Evolutionary conservation across 2,329 filamentous ascomycete genomes (phyloP), one percentile per base, ranked within the genome.

Genomic region (Cladosporium sp.): DNA sequence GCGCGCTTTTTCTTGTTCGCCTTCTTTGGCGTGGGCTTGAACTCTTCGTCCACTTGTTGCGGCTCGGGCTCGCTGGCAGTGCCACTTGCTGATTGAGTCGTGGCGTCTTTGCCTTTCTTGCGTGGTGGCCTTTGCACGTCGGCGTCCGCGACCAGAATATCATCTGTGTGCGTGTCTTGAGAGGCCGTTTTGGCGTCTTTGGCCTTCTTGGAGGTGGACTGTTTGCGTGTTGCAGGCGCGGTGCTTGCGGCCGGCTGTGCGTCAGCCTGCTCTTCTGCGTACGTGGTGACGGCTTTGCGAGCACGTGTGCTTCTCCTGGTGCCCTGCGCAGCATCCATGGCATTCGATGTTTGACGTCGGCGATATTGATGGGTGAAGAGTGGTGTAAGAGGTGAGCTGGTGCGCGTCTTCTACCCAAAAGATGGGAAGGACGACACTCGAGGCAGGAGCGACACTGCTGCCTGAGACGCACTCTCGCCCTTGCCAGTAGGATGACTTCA

Each of bases 201-300:
- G 4, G 49, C 7, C 12, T 48, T 10, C 34, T 45, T 58, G 9
- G 48, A 1, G 15, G 56, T 19, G 17, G 51, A n/a, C 20, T 59
- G 56, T 37, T 57, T 62, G 36, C 55, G 8, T 19, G 61, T 62
- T 1, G 45, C 22, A 22, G 54, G 25, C 6, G 45, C 37, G 3
- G 36, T 12, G 6, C 34, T 20, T 4, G 3, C 19, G 20, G 24
- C 49, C 13, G 28, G 51, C 3, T 51, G 47, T 10, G 61, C 28
- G 15, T 61, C 56, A 35, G 60, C 61, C 34, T 62, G 63, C 34
- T 63, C 64, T 10, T 63, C 62, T 13, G 62, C 62, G 25, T 64
- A 61, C 4, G 40, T 60, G 7, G 57, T 53, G 17, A 64, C 60
- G 2, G 57, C 53, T 39, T 58, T 65, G 45, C 65, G 61, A n/a